Evolutionary conservation across 73 alveolate genomes (phyloP), one percentile per base, ranked within the genome.

Genomic region (Blepharisma japonicum): DNA sequence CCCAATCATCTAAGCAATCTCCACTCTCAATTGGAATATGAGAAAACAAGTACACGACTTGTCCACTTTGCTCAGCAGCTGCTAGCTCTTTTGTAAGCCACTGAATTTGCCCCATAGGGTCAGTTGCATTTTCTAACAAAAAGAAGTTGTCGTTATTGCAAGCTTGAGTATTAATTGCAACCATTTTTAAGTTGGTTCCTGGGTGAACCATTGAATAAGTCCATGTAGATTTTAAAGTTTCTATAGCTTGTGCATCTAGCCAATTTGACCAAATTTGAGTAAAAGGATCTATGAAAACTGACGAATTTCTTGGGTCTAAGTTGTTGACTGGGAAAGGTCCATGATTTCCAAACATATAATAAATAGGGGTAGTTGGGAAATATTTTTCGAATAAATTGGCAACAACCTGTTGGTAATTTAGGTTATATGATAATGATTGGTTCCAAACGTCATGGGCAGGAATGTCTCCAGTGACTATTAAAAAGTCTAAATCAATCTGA

Each of bases 11-110:
- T 42, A 89, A 80, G 83, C 88, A 86, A 50, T 80, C 88, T 14
- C 83, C 55, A 67, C 86, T 89, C 9, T 74, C 82, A 50, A 87
- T 80, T 68, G 97, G 97, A 27, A 90, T 87, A 80, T 92, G 98
- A 45, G 87, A 91, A 84, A 90, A 80, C 14, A 92, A 79, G 86
- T 86, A 85, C 18, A 88, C 95, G 55, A 81, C 61, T 87, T 92
- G 88, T 27, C 87, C 80, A 71, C 80, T 81, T 66, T 84, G 76
- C 87, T 92, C 98, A 7, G 98, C 96, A 18, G 83, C 76, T 71
- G 54, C 56, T 55, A 92, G 80, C 54, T 89, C 95, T 9, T 83
- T 49, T 68, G 82, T 85, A 9, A 92, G 56, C 97, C 96, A 92
- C 55, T 80, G 84, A 45, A 87, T 71, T 86, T 83, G 72, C 25